These are phyloP conservation scores for Teratosphaeria epicoccoides DNA, from an alignment of 2,329 filamentous ascomycete genomes.

Conservation along the genomic window DNA sequence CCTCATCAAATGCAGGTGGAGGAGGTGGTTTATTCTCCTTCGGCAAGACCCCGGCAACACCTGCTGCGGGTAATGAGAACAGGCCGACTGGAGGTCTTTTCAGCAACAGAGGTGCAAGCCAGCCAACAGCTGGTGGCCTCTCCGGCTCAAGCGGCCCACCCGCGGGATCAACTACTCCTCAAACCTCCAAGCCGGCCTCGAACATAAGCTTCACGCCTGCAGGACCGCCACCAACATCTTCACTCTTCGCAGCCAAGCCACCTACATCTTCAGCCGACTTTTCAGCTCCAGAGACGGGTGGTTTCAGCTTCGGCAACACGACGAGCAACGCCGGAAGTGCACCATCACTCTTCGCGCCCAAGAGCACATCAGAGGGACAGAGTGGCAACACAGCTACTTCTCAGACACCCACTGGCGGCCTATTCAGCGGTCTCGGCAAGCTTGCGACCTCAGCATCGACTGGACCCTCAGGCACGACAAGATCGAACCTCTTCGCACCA, in stretches of 20 bases:
- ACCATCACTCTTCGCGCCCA: neutral
- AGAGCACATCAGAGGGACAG: neutral
- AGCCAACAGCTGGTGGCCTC: conserved; percentile 5
- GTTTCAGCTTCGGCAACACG: neutral
- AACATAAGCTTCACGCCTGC: conserved; percentile 4
- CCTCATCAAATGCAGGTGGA: neutral
- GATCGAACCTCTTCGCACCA: neutral
- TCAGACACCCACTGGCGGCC: neutral
- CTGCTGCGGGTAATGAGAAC: neutral
- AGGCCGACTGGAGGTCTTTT: neutral
- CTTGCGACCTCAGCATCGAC: neutral
- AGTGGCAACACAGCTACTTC: neutral
- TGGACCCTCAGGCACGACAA: neutral
- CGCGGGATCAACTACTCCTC: conserved; percentile 1
- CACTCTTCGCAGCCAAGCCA: conserved; percentile 3
- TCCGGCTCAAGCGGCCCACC: conserved; percentile 6
- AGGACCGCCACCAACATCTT: conserved; percentile 3
- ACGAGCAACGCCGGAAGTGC: neutral
- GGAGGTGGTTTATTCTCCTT: neutral
- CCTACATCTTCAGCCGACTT: conserved; percentile 7
- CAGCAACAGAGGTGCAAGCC: conserved; percentile 2
- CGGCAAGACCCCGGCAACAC: neutral
- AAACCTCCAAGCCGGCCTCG: neutral
- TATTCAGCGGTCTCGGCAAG: neutral
- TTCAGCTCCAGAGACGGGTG: neutral